A percentile compares a stretch with the other conserved stretches of the same genome.
Conservation (phyloP, 805 yeast species). For the Candida quercuum region DNA sequence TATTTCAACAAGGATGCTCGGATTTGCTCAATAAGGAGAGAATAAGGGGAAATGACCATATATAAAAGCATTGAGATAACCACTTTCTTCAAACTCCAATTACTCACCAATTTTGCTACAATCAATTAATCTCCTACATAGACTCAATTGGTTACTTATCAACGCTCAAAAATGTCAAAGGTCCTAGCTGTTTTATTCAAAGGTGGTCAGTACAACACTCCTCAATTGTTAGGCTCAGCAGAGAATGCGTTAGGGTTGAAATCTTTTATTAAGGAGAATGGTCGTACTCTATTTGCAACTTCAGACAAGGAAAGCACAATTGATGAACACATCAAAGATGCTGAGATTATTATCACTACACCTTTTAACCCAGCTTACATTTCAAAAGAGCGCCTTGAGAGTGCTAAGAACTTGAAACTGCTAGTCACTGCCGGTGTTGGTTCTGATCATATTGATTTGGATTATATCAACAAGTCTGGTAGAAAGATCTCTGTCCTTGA, state of each 20-base stretch:
- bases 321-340: conserved; percentile 62
- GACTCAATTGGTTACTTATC: not conserved
- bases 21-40: too few relatives aligned
- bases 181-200: conserved; percentile 26
- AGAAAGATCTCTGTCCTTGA: conserved; percentile 63
- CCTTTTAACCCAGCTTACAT: conserved; percentile 83
- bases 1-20: conserved; percentile 6
- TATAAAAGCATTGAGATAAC: too few relatives aligned
- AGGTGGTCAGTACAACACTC: conserved; percentile 25
- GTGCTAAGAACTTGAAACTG: conserved; percentile 66
- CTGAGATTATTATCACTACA: conserved; percentile 74
- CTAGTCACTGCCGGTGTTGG: conserved; percentile 83
- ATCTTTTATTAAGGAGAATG: conserved; percentile 56
- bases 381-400: conserved; percentile 56
- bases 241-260: conserved; percentile 75
- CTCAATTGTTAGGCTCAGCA: conserved; percentile 59
- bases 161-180: conserved; percentile 6
- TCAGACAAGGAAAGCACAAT: conserved; percentile 62
- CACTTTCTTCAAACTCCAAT: not conserved
- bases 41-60: too few relatives aligned
- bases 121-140: not conserved
- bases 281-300: conserved; percentile 64
- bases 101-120: not conserved
- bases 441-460: conserved; percentile 72
- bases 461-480: conserved; percentile 54